These are phyloP conservation scores for Endogone sp. DNA, from an alignment of 192 early-diverging fungal species.

Conservation along the genomic window DNA sequence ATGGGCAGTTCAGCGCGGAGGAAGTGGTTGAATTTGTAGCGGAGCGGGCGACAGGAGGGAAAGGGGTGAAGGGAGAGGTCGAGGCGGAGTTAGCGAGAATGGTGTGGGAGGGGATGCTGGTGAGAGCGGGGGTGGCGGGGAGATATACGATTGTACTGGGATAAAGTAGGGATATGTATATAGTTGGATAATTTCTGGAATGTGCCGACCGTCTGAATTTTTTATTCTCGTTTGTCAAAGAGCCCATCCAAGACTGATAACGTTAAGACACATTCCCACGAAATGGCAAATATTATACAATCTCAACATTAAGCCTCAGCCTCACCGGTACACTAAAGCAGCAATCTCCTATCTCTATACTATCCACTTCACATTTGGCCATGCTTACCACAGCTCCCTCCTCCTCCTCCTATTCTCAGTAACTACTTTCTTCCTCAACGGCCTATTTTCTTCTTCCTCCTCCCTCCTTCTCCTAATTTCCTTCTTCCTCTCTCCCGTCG, in stretches of 20 bases:
- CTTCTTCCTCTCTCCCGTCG: not conserved
- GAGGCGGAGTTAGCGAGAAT: not conserved
- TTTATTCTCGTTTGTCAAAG: too few species aligned
- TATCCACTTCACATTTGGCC: not conserved
- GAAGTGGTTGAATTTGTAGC: not conserved
- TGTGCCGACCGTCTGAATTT: too few species aligned
- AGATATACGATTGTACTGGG: not conserved
- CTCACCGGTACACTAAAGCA: not conserved
- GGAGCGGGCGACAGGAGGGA: not conserved
- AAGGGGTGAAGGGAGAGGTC: not conserved
- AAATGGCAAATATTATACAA: too few species aligned
- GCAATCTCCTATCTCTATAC: too few species aligned
- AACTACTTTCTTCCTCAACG: constrained; percentile 29
- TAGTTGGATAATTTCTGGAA: too few species aligned
- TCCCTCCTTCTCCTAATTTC: not conserved
- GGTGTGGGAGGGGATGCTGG: not conserved
- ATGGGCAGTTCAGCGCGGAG: not conserved
- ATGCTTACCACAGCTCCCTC: constrained; percentile 29
- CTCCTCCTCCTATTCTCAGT: constrained; percentile 24
- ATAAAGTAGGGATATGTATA: not conserved
- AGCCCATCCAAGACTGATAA: too few species aligned
- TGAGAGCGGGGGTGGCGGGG: not conserved
- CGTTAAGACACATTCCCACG: too few species aligned
- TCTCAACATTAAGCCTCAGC: too few species aligned
- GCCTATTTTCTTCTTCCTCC: constrained; percentile 1